Evolutionary conservation across 371 early-diverging fungal species (phyloP), one percentile per base, ranked within the genome.

Genomic region (Funneliformis caledonium): DNA sequence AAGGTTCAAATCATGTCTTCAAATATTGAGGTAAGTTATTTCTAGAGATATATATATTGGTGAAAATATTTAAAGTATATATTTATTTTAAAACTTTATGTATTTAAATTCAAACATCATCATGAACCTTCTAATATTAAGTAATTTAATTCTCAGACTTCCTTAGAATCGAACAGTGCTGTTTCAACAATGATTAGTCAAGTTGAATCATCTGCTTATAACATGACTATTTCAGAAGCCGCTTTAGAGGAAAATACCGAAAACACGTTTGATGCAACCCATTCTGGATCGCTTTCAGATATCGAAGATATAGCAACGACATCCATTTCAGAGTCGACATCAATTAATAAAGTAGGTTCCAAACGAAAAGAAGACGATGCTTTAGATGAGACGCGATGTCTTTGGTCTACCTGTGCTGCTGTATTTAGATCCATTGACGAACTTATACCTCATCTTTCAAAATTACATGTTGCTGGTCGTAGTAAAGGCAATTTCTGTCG

Each of bases 391-490:
- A 37, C 72, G 43, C 67, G 82, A 4, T 96, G 96, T 80, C 87
- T 92, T 78, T 96, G 97, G 97, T 87, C 92, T 5, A 91, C 93
- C 0, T 96, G 97, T 83, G 87, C 92, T 9, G 94, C 94, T 22
- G 89, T 85, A 42, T 96, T 96, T 82, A 80, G 82, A 42, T 89
- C 90, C 11, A 82, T 90, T 26, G 95, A 95, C 65, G 94, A 96
- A 75, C 83, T 96, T 10, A 85, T 96, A 72, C 93, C 94, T 9
- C 97, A 96, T 82, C 85, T 96, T 48, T 91, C 91, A 79, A 94
- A 91, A 80, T 85, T 89, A 5, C 97, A 96, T 82, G 85, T 94
- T 37, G 91, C 91, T 7, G 88, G 91, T 78, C 87, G 89, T 72
- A 80, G 82, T 84, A 37, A 81, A 86, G n/a, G 83, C 37, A 76